Conservation (phyloP, 805 yeast genomes). For the Starmerella sirachaensis region DNA sequence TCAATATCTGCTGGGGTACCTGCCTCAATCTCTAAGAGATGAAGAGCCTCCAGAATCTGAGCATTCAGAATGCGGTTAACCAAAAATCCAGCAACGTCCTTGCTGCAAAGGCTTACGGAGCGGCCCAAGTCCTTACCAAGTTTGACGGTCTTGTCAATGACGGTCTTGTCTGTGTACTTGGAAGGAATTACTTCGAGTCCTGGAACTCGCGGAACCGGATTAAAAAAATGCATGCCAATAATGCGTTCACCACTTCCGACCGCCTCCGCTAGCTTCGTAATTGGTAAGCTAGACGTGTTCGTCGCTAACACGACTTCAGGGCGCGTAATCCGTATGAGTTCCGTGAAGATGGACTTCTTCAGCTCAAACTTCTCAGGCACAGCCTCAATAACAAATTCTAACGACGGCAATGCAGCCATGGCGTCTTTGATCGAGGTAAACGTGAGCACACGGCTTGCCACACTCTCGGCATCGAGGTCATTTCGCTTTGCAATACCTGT, state of each 20-base stretch:
- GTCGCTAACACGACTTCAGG: conserved; percentile 29
- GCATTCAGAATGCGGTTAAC: conserved; percentile 35
- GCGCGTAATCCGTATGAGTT: conserved; percentile 22
- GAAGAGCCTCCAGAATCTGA: conserved; percentile 34
- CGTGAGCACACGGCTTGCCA: conserved; percentile 9
- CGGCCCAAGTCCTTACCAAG: conserved; percentile 30
- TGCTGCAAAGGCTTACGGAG: conserved; percentile 26
- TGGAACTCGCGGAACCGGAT: conserved; percentile 36
- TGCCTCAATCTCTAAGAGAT: conserved; percentile 31
- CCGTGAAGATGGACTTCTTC: conserved; percentile 29
- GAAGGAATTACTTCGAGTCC: conserved; percentile 35
- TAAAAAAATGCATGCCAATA: conserved; percentile 35
- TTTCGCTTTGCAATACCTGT: conserved; percentile 29
- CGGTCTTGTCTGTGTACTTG: conserved; percentile 30
- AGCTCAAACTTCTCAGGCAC: conserved; percentile 34
- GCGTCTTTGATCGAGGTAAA: conserved; percentile 22
- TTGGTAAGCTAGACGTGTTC: conserved; percentile 34
- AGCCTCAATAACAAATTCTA: conserved; percentile 34
- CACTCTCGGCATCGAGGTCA: conserved; percentile 26
- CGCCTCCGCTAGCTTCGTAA: conserved; percentile 34
- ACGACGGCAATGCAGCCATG: conserved; percentile 21
- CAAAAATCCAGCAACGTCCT: conserved; percentile 33
- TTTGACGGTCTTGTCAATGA: conserved; percentile 26
- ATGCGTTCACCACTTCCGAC: conserved; percentile 34
- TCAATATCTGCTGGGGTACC: conserved; percentile 33